Conservation (phyloP, 2,329 filamentous ascomycete species). For the Beauveria medogensis region DNA sequence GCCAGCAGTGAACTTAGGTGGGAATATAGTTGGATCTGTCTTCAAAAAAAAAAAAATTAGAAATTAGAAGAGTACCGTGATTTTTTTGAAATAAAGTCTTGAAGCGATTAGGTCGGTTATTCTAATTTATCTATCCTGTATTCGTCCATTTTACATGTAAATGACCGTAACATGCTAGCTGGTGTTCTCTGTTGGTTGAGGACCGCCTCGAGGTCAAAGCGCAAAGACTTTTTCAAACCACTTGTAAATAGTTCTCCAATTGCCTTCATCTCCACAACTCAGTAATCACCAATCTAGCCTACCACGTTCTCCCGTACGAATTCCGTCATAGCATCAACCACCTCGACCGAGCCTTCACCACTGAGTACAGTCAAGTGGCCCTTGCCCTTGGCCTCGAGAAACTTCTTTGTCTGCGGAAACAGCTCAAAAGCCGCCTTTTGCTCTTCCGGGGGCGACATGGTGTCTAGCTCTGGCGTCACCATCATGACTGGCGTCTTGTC, state of each 20-base stretch:
- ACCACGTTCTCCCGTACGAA: not conserved
- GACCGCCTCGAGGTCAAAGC: not conserved
- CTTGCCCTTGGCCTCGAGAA: not conserved
- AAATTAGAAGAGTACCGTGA: not conserved
- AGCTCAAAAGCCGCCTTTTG: slow-evolving; percentile 11
- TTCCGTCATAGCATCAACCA: not conserved
- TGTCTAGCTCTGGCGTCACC: slow-evolving; percentile 21
- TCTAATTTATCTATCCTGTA: not conserved
- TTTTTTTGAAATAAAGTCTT: not conserved
- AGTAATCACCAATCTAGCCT: not conserved
- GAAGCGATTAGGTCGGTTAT: not conserved
- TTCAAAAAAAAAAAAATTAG: not conserved
- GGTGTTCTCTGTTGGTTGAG: not conserved
- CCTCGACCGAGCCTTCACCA: not conserved
- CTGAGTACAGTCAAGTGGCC: not conserved
- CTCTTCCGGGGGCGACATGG: slow-evolving; percentile 24
- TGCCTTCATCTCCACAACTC: too few species aligned
- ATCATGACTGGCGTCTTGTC: slow-evolving; percentile 19
- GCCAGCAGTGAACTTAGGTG: too few species aligned
- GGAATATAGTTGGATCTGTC: too few species aligned
- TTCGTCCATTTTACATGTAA: not conserved
- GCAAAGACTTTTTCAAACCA: not conserved
- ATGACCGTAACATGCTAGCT: not conserved
- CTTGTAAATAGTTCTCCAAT: too few species aligned
- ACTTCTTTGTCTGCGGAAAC: slow-evolving; percentile 39